These are phyloP conservation scores for Basidiobolus meristosporus DNA, from an alignment of 371 early-diverging fungal species.

Conservation along the genomic window DNA sequence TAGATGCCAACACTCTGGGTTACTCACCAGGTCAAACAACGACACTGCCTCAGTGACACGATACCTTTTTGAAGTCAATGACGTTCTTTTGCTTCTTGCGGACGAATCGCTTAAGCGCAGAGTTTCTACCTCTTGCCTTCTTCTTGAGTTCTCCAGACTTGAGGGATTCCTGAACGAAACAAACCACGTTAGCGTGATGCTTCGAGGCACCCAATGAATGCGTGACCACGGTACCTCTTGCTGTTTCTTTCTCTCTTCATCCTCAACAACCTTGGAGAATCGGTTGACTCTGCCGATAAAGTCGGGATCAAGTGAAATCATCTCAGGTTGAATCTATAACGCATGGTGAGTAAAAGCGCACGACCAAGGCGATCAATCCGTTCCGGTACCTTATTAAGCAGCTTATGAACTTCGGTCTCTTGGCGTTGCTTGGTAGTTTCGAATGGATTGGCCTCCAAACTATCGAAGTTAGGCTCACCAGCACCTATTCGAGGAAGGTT, in stretches of 20 bases:
- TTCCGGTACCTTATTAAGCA: slow-evolving; percentile 70
- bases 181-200: no score
- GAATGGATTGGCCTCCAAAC: slow-evolving; percentile 88
- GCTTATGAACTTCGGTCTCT: slow-evolving; percentile 77
- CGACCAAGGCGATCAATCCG: slow-evolving; percentile 3
- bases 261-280: slow-evolving; percentile 23
- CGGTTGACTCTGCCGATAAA: slow-evolving; percentile 46
- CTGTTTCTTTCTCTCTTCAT: slow-evolving; percentile 15
- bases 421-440: slow-evolving; percentile 79
- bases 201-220: no score
- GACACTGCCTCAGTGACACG: no score
- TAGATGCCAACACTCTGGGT: no score
- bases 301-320: slow-evolving; percentile 69
- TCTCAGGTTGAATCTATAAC: slow-evolving; percentile 52
- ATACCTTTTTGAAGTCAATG: slow-evolving; percentile 22
- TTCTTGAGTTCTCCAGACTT: slow-evolving; percentile 31
- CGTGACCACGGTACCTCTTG: slow-evolving; percentile 1
- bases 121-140: slow-evolving; percentile 59
- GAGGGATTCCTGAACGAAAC: slow-evolving; percentile 17
- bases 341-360: slow-evolving; percentile 1
- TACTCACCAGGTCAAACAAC: no score
- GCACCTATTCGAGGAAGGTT: slow-evolving; percentile 15
- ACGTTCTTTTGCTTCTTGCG: slow-evolving; percentile 64
- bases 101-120: slow-evolving; percentile 45
- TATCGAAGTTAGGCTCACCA: slow-evolving; percentile 95